phyloP scores from a whole-genome alignment of 2,329 filamentous ascomycete species.

The Paraconiothyrium brasiliense region DNA sequence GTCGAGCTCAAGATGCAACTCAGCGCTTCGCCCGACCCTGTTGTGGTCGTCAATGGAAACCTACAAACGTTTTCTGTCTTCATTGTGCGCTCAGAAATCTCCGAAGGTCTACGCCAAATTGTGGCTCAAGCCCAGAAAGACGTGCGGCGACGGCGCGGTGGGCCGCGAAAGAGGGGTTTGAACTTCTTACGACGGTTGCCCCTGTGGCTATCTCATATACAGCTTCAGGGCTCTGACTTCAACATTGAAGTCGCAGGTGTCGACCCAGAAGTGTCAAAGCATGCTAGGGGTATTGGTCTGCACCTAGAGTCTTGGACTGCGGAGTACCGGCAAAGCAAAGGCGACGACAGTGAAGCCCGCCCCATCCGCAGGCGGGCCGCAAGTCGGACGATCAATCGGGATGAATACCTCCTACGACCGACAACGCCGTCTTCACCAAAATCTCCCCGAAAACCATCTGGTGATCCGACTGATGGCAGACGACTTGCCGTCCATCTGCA shows the following conservation, averaged over 20 bases:
- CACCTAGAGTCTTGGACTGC: conserved; percentile 88
- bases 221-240: conserved; percentile 87
- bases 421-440: conserved; percentile 59
- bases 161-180: conserved; percentile 59
- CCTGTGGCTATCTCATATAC: conserved; percentile 82
- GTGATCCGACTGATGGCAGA: conserved; percentile 73
- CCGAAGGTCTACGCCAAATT: conserved; percentile 90
- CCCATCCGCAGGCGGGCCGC: conserved; percentile 74
- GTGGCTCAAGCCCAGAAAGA: conserved; percentile 77
- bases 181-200: conserved; percentile 79
- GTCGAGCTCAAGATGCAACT: conserved; percentile 88
- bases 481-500: conserved; percentile 81
- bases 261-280: conserved; percentile 82
- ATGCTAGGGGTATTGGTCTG: conserved; percentile 82
- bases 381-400: conserved; percentile 68
- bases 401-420: conserved; percentile 69
- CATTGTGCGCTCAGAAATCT: conserved; percentile 91
- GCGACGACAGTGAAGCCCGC: conserved; percentile 69
- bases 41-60: conserved; percentile 80
- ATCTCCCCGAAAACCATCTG: conserved; percentile 60
- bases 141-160: conserved; percentile 44
- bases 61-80: conserved; percentile 89
- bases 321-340: conserved; percentile 85
- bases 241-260: conserved; percentile 90
- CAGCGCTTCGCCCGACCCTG: conserved; percentile 84